A percentile compares a stretch with the other conserved stretches of the same genome.
Conservation (phyloP, 106 monocot species). For the Phalaenopsis aphrodite region DNA sequence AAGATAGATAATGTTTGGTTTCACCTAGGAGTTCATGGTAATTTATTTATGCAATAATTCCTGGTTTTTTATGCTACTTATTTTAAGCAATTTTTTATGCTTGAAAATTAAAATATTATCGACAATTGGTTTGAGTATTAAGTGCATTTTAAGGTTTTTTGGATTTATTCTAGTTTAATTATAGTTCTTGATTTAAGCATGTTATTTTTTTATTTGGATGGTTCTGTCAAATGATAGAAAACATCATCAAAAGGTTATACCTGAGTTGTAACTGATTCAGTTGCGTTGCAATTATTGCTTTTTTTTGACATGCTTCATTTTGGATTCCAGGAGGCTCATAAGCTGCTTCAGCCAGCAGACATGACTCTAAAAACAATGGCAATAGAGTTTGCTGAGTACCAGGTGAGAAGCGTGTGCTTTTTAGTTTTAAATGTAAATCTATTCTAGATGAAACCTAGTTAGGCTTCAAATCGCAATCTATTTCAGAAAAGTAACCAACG, state of each 20-base stretch:
- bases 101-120: neutral
- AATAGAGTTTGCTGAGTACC: slow-evolving; percentile 93
- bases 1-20: neutral
- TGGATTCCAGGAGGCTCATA: slow-evolving; percentile 71
- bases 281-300: neutral
- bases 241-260: neutral
- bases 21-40: neutral
- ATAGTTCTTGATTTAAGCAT: neutral
- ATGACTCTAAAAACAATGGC: slow-evolving; percentile 90
- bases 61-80: neutral
- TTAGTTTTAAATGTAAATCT: neutral
- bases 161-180: no score
- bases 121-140: neutral
- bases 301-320: slow-evolving; percentile 5
- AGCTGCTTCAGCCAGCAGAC: slow-evolving; percentile 91
- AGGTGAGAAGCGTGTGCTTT: slow-evolving; percentile 34
- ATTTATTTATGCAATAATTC: neutral
- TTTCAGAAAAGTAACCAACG: neutral
- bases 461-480: neutral
- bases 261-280: neutral
- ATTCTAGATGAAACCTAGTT: neutral
- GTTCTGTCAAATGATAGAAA: neutral
- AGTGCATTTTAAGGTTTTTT: neutral
- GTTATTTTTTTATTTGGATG: neutral
- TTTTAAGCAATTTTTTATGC: no score